Evolutionary conservation across 352 stramenopile species (phyloP).

Genomic region (Globisporangium mamillatum): DNA sequence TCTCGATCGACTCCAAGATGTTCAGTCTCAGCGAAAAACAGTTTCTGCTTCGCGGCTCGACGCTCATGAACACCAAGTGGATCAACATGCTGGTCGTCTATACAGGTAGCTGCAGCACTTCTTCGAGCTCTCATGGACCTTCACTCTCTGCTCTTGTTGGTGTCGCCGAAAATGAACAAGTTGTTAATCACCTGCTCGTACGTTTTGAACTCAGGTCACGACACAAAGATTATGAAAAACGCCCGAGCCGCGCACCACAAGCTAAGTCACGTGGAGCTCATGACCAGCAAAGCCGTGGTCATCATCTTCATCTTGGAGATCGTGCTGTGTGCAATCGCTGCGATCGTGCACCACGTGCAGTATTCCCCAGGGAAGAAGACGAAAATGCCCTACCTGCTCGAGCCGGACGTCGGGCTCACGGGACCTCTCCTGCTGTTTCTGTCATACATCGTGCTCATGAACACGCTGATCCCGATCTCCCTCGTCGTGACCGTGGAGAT

Average conservation of each 20-base stretch:
- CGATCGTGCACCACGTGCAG: slow-evolving; percentile 32
- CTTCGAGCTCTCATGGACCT: not conserved
- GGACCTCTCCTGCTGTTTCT: slow-evolving; percentile 75
- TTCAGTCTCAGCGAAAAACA: slow-evolving; percentile 75
- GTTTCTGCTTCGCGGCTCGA: slow-evolving; percentile 68
- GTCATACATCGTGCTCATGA: slow-evolving; percentile 90
- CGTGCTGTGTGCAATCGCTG: slow-evolving; percentile 53
- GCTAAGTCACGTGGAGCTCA: slow-evolving; percentile 73
- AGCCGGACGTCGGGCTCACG: slow-evolving; percentile 4
- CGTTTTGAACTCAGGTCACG: slow-evolving; percentile 35
- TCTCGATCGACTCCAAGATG: slow-evolving; percentile 56
- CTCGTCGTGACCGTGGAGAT: slow-evolving; percentile 89
- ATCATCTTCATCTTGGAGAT: slow-evolving; percentile 77
- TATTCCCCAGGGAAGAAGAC: slow-evolving; percentile 10
- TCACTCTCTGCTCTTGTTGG: not conserved
- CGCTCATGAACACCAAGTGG: slow-evolving; percentile 82
- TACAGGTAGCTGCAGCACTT: slow-evolving; percentile 27
- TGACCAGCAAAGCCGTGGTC: slow-evolving; percentile 78
- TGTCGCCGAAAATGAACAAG: not conserved
- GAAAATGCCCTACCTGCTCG: slow-evolving; percentile 11
- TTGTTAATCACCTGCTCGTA: not conserved
- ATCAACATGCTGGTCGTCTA: slow-evolving; percentile 71
- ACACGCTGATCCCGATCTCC: slow-evolving; percentile 92
- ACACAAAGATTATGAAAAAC: slow-evolving; percentile 92
- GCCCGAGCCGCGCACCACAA: slow-evolving; percentile 79